A percentile compares a stretch with the other conserved stretches of the same genome.
These are phyloP conservation scores for Phytophthora macrochlamydospora DNA, from an alignment of 352 stramenopile species.

Conservation along the genomic window DNA sequence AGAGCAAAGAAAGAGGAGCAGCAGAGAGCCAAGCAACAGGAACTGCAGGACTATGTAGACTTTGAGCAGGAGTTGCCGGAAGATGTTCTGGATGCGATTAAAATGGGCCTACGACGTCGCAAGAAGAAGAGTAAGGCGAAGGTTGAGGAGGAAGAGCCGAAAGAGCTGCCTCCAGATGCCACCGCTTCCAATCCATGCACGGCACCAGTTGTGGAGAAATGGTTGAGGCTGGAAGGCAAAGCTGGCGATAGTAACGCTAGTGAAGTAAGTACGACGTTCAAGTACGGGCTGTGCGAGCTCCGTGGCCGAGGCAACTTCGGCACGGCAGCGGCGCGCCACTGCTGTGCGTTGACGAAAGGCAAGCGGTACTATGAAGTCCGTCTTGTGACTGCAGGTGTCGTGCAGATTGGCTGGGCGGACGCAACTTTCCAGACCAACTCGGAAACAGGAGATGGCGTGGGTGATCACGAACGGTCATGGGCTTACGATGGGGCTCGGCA, in stretches of 20 bases:
- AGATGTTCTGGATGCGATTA: slow-evolving; percentile 74
- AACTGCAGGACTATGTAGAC: slow-evolving; percentile 72
- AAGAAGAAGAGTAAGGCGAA: slow-evolving; percentile 34
- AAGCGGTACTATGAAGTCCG: slow-evolving; percentile 93
- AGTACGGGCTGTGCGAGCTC: slow-evolving; percentile 75
- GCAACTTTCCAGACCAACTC: slow-evolving; percentile 78
- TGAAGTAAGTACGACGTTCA: slow-evolving; percentile 54
- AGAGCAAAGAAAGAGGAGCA: slow-evolving; percentile 63
- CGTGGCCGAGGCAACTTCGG: slow-evolving; percentile 79
- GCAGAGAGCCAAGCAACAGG: slow-evolving; percentile 64
- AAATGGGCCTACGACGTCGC: slow-evolving; percentile 59
- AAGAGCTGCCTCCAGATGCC: slow-evolving; percentile 34
- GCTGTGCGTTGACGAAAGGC: slow-evolving; percentile 49
- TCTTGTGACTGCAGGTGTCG: slow-evolving; percentile 87
- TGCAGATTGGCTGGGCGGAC: slow-evolving; percentile 94
- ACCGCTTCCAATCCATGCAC: slow-evolving; percentile 35
- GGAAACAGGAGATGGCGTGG: slow-evolving; percentile 87
- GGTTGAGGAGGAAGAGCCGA: slow-evolving; percentile 25
- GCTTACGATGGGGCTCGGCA: slow-evolving; percentile 89
- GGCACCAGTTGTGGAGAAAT: slow-evolving; percentile 32
- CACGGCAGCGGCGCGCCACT: slow-evolving; percentile 59
- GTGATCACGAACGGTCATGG: slow-evolving; percentile 91
- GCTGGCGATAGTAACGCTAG: slow-evolving; percentile 18
- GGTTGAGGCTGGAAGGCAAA: slow-evolving; percentile 51
- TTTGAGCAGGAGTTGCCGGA: slow-evolving; percentile 69